phyloP scores from a whole-genome alignment of 495 filamentous ascomycete genomes.

The Astrothelium macrocarpum region DNA sequence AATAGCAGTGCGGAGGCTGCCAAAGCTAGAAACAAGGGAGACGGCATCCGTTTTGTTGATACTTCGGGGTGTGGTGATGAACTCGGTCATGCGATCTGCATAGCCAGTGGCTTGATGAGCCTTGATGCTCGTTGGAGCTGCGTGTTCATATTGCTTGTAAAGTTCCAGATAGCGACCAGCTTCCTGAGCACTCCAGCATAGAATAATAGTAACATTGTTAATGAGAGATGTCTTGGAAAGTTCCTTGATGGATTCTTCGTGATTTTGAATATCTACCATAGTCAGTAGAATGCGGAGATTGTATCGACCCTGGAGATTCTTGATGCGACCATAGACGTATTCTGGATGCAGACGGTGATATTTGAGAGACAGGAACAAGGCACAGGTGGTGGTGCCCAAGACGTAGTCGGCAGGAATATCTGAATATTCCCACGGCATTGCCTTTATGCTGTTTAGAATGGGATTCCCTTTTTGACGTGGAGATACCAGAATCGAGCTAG shows the following conservation, averaged over 20 bases:
- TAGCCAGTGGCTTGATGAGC: constrained; percentile 75
- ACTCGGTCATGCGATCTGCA: constrained; percentile 82
- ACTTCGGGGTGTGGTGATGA: constrained; percentile 77
- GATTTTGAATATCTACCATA: constrained; percentile 88
- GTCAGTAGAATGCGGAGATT: constrained; percentile 72
- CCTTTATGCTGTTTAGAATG: constrained; percentile 68
- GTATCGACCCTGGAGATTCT: constrained; percentile 68
- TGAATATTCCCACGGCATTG: constrained; percentile 91
- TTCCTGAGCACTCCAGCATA: constrained; percentile 90
- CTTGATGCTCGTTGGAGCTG: constrained; percentile 67
- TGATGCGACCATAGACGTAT: constrained; percentile 91
- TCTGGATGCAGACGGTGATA: constrained; percentile 97
- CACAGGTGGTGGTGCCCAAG: constrained; percentile 78
- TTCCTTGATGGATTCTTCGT: constrained; percentile 70
- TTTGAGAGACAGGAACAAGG: constrained; percentile 87
- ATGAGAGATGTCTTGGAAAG: constrained; percentile 81
- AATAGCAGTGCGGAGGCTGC: constrained; percentile 71
- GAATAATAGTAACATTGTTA: constrained; percentile 82
- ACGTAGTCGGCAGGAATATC: constrained; percentile 92
- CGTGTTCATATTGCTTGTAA: constrained; percentile 87
- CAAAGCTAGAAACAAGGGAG: constrained; percentile 77
- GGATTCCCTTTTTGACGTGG: constrained; percentile 90
- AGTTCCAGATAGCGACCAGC: constrained; percentile 86
- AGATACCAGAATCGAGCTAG: constrained; percentile 77
- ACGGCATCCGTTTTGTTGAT: constrained; percentile 94